Percentiles rank a stretch among this genome's conserved stretches.
These are phyloP conservation scores for Leptographium procerum DNA, from an alignment of 2,329 filamentous ascomycete genomes.

Conservation along the genomic window DNA sequence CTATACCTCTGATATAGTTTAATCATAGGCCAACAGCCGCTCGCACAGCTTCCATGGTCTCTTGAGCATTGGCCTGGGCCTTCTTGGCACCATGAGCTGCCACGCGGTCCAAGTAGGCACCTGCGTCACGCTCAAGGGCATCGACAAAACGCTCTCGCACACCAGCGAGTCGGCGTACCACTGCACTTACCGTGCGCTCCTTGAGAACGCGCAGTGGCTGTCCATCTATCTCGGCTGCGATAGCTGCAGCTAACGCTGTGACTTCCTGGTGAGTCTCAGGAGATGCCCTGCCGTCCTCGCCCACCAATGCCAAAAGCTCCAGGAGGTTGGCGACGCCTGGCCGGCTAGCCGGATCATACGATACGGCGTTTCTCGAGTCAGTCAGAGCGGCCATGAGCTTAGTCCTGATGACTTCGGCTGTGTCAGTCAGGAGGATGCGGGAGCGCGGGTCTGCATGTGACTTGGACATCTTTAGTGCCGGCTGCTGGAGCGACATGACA, in stretches of 20 bases:
- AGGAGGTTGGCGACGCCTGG: constrained; percentile 85
- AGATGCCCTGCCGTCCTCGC: background rate
- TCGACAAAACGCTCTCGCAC: constrained; percentile 46
- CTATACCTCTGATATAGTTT: background rate
- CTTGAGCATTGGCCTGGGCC: constrained; percentile 49
- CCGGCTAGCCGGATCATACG: constrained; percentile 57
- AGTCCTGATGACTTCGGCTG: constrained; percentile 45
- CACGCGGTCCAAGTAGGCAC: constrained; percentile 34
- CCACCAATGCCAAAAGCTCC: constrained; percentile 57
- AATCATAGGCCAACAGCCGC: constrained; percentile 36
- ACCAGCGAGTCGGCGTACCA: constrained; percentile 40
- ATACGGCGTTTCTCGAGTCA: constrained; percentile 55
- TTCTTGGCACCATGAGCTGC: constrained; percentile 45
- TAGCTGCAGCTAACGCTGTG: background rate
- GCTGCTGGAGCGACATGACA: constrained; percentile 79
- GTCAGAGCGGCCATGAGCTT: constrained; percentile 70
- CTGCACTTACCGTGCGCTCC: constrained; percentile 44
- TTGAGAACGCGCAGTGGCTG: constrained; percentile 50
- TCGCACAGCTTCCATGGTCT: constrained; percentile 43
- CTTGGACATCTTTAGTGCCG: constrained; percentile 87
- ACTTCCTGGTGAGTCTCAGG: background rate
- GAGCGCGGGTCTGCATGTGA: constrained; percentile 61
- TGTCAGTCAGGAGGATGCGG: constrained; percentile 73
- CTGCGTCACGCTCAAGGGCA: constrained; percentile 27
- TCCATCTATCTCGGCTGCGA: constrained; percentile 18